These are phyloP conservation scores for Flaveria linearis DNA, from an alignment of 129 eudicot species.

Conservation along the genomic window DNA sequence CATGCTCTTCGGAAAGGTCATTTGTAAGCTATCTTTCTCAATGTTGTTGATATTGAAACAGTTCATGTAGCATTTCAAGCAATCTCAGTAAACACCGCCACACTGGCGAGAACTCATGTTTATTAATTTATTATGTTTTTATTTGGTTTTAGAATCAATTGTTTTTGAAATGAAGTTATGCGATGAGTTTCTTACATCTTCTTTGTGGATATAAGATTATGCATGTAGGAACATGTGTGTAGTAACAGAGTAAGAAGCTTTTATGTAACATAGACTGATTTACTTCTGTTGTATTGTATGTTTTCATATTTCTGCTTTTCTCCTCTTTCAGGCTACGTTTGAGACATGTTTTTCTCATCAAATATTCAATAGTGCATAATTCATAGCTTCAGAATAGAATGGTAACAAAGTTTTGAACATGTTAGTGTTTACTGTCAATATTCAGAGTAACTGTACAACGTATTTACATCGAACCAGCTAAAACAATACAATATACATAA, in stretches of 20 bases:
- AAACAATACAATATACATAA: neutral
- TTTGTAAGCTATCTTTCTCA: neutral
- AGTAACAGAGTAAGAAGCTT: neutral
- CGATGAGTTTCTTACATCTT: neutral
- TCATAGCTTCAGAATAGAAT: neutral
- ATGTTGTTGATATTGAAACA: neutral
- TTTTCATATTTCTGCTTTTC: neutral
- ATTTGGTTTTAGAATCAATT: neutral
- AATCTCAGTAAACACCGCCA: neutral
- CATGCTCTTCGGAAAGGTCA: neutral
- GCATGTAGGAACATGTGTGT: neutral
- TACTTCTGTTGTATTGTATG: neutral
- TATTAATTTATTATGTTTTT: neutral
- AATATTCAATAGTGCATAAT: neutral
- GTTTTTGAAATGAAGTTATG: neutral
- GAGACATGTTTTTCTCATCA: neutral
- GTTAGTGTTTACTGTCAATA: neutral
- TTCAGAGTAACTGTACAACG: conserved; percentile 20
- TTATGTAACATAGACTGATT: neutral
- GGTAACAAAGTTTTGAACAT: conserved; percentile 1
- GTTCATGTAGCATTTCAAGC: neutral
- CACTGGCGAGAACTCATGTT: neutral
- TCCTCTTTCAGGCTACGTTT: neutral
- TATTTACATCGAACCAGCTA: conserved; percentile 29
- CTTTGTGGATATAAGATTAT: too few species aligned